A percentile compares a stretch with the other conserved stretches of the same genome.
phyloP scores from a whole-genome alignment of 2,329 filamentous ascomycete species.

The Colletotrichum sp. region DNA sequence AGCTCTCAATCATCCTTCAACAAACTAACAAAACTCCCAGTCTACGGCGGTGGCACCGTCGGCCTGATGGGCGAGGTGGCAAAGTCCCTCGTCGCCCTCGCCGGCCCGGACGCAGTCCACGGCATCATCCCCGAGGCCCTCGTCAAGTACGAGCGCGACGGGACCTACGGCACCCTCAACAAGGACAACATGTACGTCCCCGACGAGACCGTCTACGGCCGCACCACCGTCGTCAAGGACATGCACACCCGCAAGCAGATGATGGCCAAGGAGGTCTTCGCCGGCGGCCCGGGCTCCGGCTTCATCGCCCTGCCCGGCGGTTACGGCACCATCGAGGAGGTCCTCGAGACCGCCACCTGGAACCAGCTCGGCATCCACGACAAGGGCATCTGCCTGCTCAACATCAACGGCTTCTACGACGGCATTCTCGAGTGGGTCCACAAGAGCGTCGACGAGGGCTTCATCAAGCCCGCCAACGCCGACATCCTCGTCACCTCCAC shows the following conservation, averaged over 20 bases:
- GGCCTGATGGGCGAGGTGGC: constrained; percentile 97
- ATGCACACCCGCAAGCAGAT: constrained; percentile 97
- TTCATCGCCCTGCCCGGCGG: constrained; percentile 91
- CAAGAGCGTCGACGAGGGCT: constrained; percentile 76
- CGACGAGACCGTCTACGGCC: constrained; percentile 73
- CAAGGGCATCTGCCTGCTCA: constrained; percentile 79
- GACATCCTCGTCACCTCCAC: constrained; percentile 81
- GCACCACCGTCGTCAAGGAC: constrained; percentile 86
- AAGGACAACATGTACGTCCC: constrained; percentile 62
- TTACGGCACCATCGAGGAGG: constrained; percentile 94
- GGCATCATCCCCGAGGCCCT: constrained; percentile 92
- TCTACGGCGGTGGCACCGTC: constrained; percentile 94
- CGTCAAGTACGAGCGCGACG: constrained; percentile 76
- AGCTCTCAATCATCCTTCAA: neutral
- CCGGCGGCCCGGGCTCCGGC: constrained; percentile 80
- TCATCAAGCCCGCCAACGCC: constrained; percentile 74
- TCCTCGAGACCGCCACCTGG: constrained; percentile 92
- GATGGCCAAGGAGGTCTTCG: constrained; percentile 89
- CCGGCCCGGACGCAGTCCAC: constrained; percentile 82
- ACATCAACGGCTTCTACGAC: constrained; percentile 92
- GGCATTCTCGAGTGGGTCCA: constrained; percentile 83
- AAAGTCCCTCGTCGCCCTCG: constrained; percentile 81
- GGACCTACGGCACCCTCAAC: constrained; percentile 53
- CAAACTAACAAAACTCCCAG: constrained; percentile 41
- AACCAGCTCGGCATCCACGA: constrained; percentile 95